Percentiles rank a stretch among this genome's conserved stretches.
Evolutionary conservation across 371 early-diverging fungal genomes (phyloP).

Genomic region (Saksenaea oblongispora): DNA sequence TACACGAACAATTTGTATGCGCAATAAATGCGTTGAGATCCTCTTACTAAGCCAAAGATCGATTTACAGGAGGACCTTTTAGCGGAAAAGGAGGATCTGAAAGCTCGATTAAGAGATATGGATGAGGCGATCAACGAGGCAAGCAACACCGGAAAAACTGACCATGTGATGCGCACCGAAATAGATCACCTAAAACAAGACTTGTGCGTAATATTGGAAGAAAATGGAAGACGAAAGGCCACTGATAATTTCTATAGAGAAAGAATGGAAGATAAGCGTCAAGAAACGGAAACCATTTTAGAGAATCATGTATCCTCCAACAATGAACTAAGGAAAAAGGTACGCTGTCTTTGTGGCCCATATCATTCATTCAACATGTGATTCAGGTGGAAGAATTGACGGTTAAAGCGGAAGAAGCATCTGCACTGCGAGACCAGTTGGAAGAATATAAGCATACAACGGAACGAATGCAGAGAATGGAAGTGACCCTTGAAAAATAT

Average conservation of each 20-base stretch:
- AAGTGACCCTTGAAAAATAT: constrained; percentile 90
- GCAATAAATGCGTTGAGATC: background rate
- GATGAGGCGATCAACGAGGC: constrained; percentile 69
- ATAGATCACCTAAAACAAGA: constrained; percentile 86
- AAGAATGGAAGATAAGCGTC: constrained; percentile 75
- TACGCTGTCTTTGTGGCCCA: constrained; percentile 31
- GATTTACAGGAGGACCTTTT: constrained; percentile 63
- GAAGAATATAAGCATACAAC: constrained; percentile 87
- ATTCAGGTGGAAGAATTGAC: constrained; percentile 70
- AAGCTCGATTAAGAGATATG: constrained; percentile 67
- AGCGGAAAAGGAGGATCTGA: constrained; percentile 66
- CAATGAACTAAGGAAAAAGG: constrained; percentile 68
- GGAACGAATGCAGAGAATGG: constrained; percentile 86
- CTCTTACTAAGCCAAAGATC: background rate
- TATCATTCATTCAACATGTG: constrained; percentile 8
- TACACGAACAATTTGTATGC: constrained; percentile 65
- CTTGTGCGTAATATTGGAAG: constrained; percentile 52
- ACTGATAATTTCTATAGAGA: constrained; percentile 39
- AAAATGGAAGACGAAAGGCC: background rate
- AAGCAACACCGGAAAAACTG: constrained; percentile 77
- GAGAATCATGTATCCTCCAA: constrained; percentile 63
- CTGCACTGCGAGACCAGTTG: constrained; percentile 76
- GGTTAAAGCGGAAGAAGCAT: constrained; percentile 71
- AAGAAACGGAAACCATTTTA: constrained; percentile 68
- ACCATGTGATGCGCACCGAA: constrained; percentile 85